A percentile compares a stretch with the other conserved stretches of the same genome.
Conservation (phyloP, 2,329 filamentous ascomycete species). For the Talaromyces sp. region DNA sequence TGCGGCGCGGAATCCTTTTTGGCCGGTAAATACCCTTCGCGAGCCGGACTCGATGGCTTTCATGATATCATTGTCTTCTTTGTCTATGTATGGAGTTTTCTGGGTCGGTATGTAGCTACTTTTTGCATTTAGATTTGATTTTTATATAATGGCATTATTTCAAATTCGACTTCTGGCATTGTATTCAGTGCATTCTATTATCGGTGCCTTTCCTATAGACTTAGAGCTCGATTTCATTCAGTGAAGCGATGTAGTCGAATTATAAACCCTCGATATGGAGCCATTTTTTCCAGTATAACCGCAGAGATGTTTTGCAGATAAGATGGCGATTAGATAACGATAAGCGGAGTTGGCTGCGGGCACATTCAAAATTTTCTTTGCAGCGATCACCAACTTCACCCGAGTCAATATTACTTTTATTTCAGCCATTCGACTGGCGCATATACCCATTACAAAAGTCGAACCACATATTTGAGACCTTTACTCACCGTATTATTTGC, state of each 20-base stretch:
- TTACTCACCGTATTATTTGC: too few relatives aligned
- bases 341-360: slow-evolving; percentile 12
- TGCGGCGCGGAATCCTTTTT: slow-evolving; percentile 11
- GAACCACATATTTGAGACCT: too few relatives aligned
- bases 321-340: slow-evolving; percentile 17
- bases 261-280: too few relatives aligned
- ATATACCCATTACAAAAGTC: background rate
- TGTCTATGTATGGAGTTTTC: background rate
- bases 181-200: too few relatives aligned
- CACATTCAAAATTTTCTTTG: slow-evolving; percentile 9
- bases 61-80: background rate
- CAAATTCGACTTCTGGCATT: too few relatives aligned
- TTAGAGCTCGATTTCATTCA: too few relatives aligned
- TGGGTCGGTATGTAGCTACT: background rate
- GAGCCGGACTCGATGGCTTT: slow-evolving; percentile 7
- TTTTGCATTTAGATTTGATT: background rate
- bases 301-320: background rate
- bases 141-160: background rate
- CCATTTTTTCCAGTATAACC: too few relatives aligned
- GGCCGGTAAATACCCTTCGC: slow-evolving; percentile 9
- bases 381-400: background rate
- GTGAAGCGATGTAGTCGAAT: too few relatives aligned
- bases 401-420: background rate
- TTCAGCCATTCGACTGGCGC: background rate
- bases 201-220: too few relatives aligned